phyloP scores from a whole-genome alignment of 495 filamentous ascomycete genomes.

The Chaetomidium leptoderma region DNA sequence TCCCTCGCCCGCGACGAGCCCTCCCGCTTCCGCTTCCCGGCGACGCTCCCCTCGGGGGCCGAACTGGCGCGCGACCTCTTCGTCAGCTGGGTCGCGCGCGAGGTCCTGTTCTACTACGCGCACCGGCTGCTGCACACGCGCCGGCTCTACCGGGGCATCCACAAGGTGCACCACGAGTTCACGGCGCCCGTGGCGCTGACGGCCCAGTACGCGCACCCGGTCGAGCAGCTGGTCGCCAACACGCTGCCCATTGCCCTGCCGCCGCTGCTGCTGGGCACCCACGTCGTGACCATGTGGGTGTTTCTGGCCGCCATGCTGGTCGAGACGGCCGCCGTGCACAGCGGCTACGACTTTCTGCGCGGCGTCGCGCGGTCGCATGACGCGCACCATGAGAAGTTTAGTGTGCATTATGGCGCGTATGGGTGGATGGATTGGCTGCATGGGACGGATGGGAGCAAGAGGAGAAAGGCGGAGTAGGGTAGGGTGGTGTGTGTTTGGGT shows the following conservation, averaged over 20 bases:
- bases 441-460: slow-evolving; percentile 35
- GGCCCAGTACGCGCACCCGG: slow-evolving; percentile 55
- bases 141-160: slow-evolving; percentile 46
- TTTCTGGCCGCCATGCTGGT: slow-evolving; percentile 46
- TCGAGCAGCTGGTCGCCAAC: slow-evolving; percentile 55
- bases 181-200: slow-evolving; percentile 56
- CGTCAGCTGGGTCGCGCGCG: slow-evolving; percentile 45
- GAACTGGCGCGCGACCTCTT: slow-evolving; percentile 43
- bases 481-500: neutral
- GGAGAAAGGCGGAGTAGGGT: slow-evolving; percentile 16
- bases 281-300: slow-evolving; percentile 51
- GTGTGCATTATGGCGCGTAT: slow-evolving; percentile 39
- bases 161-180: slow-evolving; percentile 57
- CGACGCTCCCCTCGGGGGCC: slow-evolving; percentile 30
- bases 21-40: slow-evolving; percentile 37
- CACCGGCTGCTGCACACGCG: slow-evolving; percentile 54
- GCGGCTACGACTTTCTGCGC: slow-evolving; percentile 51
- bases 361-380: slow-evolving; percentile 50
- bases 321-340: slow-evolving; percentile 51
- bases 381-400: slow-evolving; percentile 47
- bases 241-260: slow-evolving; percentile 51
- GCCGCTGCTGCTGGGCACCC: slow-evolving; percentile 42
- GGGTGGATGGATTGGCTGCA: slow-evolving; percentile 42
- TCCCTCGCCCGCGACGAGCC: slow-evolving; percentile 16
- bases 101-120: slow-evolving; percentile 53